These are phyloP conservation scores for Calonectria pauciramosa DNA, from an alignment of 2,329 filamentous ascomycete species.

Conservation along the genomic window DNA sequence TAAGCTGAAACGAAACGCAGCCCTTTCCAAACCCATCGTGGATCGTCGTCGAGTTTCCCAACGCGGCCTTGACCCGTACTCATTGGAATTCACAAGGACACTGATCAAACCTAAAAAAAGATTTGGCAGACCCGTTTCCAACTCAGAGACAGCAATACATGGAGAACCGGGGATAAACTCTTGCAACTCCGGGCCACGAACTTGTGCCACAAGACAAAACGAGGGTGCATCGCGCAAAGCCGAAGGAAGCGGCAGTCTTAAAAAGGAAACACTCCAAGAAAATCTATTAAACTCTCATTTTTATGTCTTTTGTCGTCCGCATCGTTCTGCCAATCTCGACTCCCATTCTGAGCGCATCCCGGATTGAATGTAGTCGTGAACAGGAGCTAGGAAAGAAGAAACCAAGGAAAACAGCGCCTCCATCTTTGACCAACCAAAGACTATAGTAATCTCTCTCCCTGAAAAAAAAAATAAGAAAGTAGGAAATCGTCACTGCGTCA, in stretches of 20 bases:
- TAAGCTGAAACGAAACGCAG: background rate
- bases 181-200: background rate
- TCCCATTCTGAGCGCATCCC: conserved; percentile 19
- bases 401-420: conserved; percentile 15
- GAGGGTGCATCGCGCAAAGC: background rate
- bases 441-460: background rate
- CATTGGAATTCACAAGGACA: background rate
- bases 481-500: conserved; percentile 5
- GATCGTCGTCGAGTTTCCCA: background rate
- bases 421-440: conserved; percentile 21
- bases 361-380: conserved; percentile 16
- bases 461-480: background rate
- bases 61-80: background rate
- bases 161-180: background rate
- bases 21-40: background rate
- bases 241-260: background rate
- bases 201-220: background rate
- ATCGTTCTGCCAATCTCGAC: conserved; percentile 33
- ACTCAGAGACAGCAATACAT: background rate
- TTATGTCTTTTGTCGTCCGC: conserved; percentile 40
- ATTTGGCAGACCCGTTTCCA: background rate
- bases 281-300: conserved; percentile 44
- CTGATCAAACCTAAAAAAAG: background rate
- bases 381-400: conserved; percentile 21
- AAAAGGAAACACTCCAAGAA: conserved; percentile 33